Conservation (phyloP, 768 basidiomycete species). For the Panus rudis region DNA sequence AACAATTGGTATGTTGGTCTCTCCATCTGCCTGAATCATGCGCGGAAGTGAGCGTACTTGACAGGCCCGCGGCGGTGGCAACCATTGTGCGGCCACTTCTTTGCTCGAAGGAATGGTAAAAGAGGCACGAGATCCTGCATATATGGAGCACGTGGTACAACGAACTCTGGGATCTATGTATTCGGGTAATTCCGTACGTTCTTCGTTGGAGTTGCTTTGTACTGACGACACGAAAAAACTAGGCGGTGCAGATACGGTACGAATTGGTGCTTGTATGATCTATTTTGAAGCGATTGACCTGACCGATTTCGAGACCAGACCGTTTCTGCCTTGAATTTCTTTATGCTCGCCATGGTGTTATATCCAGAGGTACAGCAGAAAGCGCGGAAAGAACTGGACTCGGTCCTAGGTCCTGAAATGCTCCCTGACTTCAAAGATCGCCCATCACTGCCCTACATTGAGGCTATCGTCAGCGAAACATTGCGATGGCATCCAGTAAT, state of each 20-base stretch:
- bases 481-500: constrained; percentile 5
- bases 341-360: constrained; percentile 6
- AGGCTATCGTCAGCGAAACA: constrained; percentile 5
- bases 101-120: constrained; percentile 4
- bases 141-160: constrained; percentile 7
- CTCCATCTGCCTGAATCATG: too few relatives aligned
- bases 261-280: not conserved
- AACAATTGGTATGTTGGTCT: too few relatives aligned
- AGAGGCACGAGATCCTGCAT: constrained; percentile 3
- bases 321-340: not conserved
- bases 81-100: constrained; percentile 7
- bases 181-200: too few relatives aligned
- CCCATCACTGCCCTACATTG: constrained; percentile 3
- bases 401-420: constrained; percentile 5
- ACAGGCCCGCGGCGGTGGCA: too few relatives aligned
- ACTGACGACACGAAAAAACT: too few relatives aligned
- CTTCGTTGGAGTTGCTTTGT: too few relatives aligned
- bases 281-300: not conserved
- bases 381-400: constrained; percentile 7
- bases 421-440: constrained; percentile 4
- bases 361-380: constrained; percentile 4
- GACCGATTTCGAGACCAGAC: not conserved
- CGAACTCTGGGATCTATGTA: constrained; percentile 11
- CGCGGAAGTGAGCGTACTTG: too few relatives aligned
- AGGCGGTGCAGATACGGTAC: not conserved